These are phyloP conservation scores for Geotrichum restrictum DNA, from an alignment of 1,139 yeast genomes.

Conservation along the genomic window DNA sequence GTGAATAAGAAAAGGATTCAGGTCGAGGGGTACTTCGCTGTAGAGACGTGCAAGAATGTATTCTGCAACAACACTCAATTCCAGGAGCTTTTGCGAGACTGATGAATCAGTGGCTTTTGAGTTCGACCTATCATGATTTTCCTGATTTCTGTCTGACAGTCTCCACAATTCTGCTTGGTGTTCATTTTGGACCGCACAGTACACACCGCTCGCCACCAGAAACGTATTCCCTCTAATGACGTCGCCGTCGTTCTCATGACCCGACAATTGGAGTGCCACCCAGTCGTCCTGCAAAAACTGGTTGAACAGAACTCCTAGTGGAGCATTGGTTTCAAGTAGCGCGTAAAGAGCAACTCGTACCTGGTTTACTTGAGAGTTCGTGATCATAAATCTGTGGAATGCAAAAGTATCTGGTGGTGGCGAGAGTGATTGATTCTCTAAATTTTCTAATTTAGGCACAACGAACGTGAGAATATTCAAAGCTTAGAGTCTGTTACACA, in stretches of 20 bases:
- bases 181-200: not conserved
- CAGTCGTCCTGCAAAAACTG: slow-evolving; percentile 14
- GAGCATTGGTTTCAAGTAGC: slow-evolving; percentile 15
- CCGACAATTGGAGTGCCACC: slow-evolving; percentile 11
- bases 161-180: not conserved
- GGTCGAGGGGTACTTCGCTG: not conserved
- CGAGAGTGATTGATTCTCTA: not conserved
- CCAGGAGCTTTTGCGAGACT: not conserved
- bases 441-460: too few species aligned
- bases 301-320: slow-evolving; percentile 18
- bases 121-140: not conserved
- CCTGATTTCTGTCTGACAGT: not conserved
- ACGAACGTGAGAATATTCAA: too few species aligned
- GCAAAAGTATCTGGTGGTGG: slow-evolving; percentile 1
- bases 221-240: not conserved
- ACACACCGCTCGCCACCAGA: slow-evolving; percentile 4
- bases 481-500: too few species aligned
- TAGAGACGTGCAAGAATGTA: slow-evolving; percentile 14
- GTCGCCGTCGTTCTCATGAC: not conserved
- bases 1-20: slow-evolving; percentile 14
- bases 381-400: slow-evolving; percentile 4
- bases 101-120: not conserved
- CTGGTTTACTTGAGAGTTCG: not conserved
- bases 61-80: slow-evolving; percentile 8
- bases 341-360: slow-evolving; percentile 13